These are phyloP conservation scores for Phyllosticta paracitricarpa DNA, from an alignment of 2,329 filamentous ascomycete species.

Conservation along the genomic window DNA sequence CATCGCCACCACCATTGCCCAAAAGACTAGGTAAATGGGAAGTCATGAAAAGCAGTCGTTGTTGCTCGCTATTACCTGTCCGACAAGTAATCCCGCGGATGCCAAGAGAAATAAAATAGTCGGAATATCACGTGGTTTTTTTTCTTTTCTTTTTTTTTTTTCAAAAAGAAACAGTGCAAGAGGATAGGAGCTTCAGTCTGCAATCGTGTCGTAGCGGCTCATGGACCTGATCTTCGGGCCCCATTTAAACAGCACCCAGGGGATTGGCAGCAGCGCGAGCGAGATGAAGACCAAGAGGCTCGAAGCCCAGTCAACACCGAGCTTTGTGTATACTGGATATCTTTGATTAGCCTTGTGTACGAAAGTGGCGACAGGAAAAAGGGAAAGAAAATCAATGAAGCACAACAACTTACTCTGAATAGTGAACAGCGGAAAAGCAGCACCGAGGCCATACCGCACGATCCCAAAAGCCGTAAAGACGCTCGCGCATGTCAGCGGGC, in stretches of 20 bases:
- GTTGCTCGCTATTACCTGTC: too few relatives aligned
- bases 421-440: conserved; percentile 12
- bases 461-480: conserved; percentile 31
- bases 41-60: too few relatives aligned
- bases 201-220: conserved; percentile 17
- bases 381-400: neutral
- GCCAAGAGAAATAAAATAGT: too few relatives aligned
- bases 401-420: neutral
- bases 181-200: neutral
- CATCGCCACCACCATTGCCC: too few relatives aligned
- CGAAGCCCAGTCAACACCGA: conserved; percentile 1
- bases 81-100: too few relatives aligned
- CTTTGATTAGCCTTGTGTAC: neutral
- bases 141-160: too few relatives aligned
- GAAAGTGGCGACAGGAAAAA: neutral
- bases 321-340: conserved; percentile 10
- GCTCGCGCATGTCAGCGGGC: conserved; percentile 23
- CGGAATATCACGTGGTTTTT: too few relatives aligned
- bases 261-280: conserved; percentile 17
- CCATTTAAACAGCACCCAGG: conserved; percentile 20
- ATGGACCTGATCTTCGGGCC: conserved; percentile 18
- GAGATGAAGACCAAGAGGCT: conserved; percentile 4
- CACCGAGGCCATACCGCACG: conserved; percentile 27
- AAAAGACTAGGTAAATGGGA: too few relatives aligned
- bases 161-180: neutral